Conservation (phyloP, 2,329 filamentous ascomycete species). For the Ceratocystis lukuohia region DNA sequence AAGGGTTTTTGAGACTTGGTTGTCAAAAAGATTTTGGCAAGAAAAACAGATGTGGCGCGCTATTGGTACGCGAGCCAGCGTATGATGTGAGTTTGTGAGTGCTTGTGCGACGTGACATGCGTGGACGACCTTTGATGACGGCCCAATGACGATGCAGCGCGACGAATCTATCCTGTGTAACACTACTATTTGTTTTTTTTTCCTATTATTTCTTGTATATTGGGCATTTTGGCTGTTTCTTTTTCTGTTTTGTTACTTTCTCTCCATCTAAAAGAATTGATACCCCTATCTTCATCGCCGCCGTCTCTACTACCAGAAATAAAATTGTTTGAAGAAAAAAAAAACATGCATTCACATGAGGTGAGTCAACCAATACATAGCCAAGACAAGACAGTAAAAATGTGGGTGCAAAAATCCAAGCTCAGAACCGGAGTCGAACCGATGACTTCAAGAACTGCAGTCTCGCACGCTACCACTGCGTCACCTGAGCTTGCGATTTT, state of each 20-base stretch:
- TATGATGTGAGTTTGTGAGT: not conserved
- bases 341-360: not conserved
- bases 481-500: constrained; percentile 11
- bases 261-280: constrained; percentile 2
- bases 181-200: not conserved
- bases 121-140: not conserved
- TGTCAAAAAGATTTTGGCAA: not conserved
- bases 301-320: not conserved
- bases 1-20: not conserved
- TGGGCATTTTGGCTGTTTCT: not conserved
- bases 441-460: constrained; percentile 19
- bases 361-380: not conserved
- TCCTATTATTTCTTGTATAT: not conserved
- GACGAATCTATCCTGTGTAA: not conserved
- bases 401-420: not conserved
- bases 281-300: not conserved
- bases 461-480: constrained; percentile 19
- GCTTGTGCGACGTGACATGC: not conserved
- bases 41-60: not conserved
- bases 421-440: constrained; percentile 19
- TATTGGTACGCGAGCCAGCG: not conserved
- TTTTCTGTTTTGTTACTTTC: not conserved
- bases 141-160: not conserved
- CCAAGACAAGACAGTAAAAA: not conserved
- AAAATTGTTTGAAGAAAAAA: not conserved